These are phyloP conservation scores for Pogostemon cablin DNA, from an alignment of 257 asterid species.

Conservation along the genomic window DNA sequence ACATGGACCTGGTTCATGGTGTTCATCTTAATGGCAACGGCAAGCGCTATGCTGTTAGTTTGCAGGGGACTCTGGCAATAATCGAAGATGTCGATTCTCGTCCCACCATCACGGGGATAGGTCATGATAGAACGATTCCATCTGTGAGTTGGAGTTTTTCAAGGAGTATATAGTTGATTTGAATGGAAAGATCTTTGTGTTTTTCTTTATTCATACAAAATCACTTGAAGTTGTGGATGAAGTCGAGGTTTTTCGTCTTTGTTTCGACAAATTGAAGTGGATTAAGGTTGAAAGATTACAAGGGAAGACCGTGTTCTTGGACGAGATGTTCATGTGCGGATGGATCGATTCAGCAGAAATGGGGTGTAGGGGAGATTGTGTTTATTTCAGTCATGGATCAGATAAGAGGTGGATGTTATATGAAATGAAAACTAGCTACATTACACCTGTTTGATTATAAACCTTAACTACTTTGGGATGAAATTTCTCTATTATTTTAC, in stretches of 20 bases:
- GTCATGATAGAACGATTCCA: neutral
- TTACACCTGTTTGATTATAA: constrained; percentile 6
- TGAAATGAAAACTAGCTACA: neutral
- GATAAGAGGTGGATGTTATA: neutral
- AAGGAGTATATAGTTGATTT: neutral
- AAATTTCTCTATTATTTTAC: too few species aligned
- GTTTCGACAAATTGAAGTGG: neutral
- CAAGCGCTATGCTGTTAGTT: neutral
- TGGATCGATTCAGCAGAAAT: neutral
- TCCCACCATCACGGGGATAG: neutral
- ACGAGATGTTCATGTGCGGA: too few species aligned
- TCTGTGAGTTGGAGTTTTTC: neutral
- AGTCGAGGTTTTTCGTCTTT: constrained; percentile 2
- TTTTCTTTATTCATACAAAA: neutral
- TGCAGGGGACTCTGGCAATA: constrained; percentile 20
- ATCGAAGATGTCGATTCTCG: neutral
- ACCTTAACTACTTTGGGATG: too few species aligned
- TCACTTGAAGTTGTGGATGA: constrained; percentile 8
- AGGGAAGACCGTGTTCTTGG: neutral
- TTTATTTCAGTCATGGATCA: constrained; percentile 1
- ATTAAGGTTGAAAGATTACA: neutral
- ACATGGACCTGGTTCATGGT: neutral
- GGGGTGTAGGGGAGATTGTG: constrained; percentile 2
- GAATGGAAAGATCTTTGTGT: neutral
- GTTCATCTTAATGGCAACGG: too few species aligned